phyloP scores from a whole-genome alignment of 202 grass and related monocot species.

The Hordeum pubiflorum region DNA sequence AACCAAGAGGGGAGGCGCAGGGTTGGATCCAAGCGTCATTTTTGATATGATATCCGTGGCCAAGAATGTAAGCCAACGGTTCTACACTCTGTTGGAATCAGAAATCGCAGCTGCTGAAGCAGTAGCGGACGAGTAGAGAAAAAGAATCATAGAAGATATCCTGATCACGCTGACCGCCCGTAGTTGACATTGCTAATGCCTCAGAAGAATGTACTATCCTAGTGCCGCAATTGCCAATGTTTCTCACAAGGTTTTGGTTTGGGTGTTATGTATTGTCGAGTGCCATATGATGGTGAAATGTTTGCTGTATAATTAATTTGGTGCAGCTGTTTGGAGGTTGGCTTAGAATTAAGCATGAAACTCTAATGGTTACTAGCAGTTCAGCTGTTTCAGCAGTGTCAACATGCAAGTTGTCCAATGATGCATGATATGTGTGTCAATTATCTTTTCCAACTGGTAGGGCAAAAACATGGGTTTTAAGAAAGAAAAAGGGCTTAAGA shows the following conservation, averaged over 20 bases:
- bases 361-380: neutral
- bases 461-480: too few species aligned
- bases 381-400: neutral
- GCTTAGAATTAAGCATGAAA: neutral
- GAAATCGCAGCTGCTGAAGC: constrained; percentile 53
- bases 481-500: too few species aligned
- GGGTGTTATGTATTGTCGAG: neutral
- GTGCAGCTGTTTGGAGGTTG: neutral
- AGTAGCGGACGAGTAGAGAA: constrained; percentile 9
- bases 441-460: neutral
- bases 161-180: neutral
- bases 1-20: constrained; percentile 74
- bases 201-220: neutral
- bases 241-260: neutral
- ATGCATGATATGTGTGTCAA: neutral
- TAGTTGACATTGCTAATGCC: neutral
- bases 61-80: constrained; percentile 55
- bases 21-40: constrained; percentile 73
- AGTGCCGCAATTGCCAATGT: neutral
- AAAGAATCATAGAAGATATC: neutral
- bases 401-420: neutral
- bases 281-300: neutral
- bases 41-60: constrained; percentile 84
- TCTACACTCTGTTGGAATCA: constrained; percentile 55
- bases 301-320: neutral